Percentiles rank a stretch among this genome's conserved stretches.
These are phyloP conservation scores for Backusella mclennaniae DNA, from an alignment of 192 early-diverging fungal genomes.

Conservation along the genomic window DNA sequence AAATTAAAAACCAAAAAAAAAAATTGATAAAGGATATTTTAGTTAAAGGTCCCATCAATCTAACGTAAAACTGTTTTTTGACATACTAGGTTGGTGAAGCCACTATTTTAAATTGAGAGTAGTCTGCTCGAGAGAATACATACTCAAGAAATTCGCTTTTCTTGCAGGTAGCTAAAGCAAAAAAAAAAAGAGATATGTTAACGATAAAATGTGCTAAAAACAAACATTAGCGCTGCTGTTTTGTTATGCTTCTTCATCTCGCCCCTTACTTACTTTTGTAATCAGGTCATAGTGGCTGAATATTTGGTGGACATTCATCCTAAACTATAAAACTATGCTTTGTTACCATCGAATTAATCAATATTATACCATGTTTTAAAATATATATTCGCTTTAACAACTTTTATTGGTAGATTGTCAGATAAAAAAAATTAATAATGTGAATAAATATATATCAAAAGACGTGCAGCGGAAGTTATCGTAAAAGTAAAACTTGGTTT, in stretches of 20 bases:
- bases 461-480: background rate
- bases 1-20: background rate
- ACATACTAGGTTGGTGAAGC: background rate
- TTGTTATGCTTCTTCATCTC: background rate
- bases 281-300: background rate
- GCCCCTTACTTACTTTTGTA: background rate
- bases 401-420: background rate
- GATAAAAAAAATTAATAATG: constrained; percentile 1
- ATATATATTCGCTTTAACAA: background rate
- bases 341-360: background rate
- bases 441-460: background rate
- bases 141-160: background rate
- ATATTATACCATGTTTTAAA: background rate
- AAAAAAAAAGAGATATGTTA: background rate
- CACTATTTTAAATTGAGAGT: background rate
- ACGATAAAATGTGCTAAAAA: background rate
- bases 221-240: background rate
- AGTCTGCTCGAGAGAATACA: background rate
- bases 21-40: background rate
- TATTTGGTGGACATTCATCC: background rate
- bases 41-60: background rate
- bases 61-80: background rate
- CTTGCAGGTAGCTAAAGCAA: background rate
- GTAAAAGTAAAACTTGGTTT: background rate
- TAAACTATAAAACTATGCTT: background rate